These are phyloP conservation scores for Curvularia eragrostidis DNA, from an alignment of 2,329 filamentous ascomycete genomes.

Conservation along the genomic window DNA sequence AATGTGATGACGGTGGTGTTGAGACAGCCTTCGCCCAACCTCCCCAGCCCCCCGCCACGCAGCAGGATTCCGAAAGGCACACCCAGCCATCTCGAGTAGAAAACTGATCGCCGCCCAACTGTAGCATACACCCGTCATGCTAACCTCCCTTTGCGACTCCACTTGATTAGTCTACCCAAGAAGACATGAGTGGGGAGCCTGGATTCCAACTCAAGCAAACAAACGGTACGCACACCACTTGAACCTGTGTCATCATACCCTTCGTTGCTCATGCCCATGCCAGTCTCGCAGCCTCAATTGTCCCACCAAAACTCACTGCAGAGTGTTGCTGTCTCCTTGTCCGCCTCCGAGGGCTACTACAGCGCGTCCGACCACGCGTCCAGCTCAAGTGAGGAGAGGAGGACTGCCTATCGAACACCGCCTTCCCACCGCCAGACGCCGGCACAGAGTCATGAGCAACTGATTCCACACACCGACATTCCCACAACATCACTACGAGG, in stretches of 20 bases:
- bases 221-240: slow-evolving; percentile 47
- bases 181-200: slow-evolving; percentile 49
- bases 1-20: slow-evolving; percentile 31
- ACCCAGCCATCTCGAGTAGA: slow-evolving; percentile 39
- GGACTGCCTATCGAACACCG: slow-evolving; percentile 43
- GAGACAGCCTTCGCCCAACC: slow-evolving; percentile 36
- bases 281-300: slow-evolving; percentile 51
- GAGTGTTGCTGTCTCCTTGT: slow-evolving; percentile 57
- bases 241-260: slow-evolving; percentile 3
- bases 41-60: slow-evolving; percentile 31
- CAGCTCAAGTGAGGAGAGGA: slow-evolving; percentile 46
- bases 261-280: slow-evolving; percentile 20
- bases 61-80: slow-evolving; percentile 15
- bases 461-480: slow-evolving; percentile 35
- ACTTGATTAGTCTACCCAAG: slow-evolving; percentile 35
- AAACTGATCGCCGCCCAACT: slow-evolving; percentile 32
- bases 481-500: slow-evolving; percentile 44
- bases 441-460: slow-evolving; percentile 47
- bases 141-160: slow-evolving; percentile 37
- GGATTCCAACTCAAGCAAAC: slow-evolving; percentile 52
- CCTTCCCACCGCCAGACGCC: slow-evolving; percentile 46
- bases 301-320: slow-evolving; percentile 53
- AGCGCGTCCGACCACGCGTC: slow-evolving; percentile 53
- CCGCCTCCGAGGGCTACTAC: slow-evolving; percentile 60
- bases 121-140: slow-evolving; percentile 27